Evolutionary conservation across 139 green algal species (phyloP).

Genomic region (Chlamydomonas asymmetrica): DNA sequence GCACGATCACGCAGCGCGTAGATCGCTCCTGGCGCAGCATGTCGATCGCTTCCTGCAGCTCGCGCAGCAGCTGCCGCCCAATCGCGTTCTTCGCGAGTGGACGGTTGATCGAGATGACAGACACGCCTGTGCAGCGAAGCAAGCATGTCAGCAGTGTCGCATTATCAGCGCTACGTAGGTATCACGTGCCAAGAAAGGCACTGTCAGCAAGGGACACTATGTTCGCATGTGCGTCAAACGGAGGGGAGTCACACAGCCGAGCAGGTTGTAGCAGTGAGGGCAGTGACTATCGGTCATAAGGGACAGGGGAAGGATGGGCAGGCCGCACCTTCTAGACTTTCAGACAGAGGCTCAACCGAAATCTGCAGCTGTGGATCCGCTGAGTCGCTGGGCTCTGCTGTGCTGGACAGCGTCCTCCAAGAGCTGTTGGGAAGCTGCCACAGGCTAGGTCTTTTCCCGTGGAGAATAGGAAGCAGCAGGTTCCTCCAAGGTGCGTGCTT

Average conservation of each 20-base stretch:
- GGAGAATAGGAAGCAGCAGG: neutral
- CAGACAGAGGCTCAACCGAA: constrained; percentile 60
- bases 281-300: too few species aligned
- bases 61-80: constrained; percentile 63
- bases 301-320: too few species aligned
- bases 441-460: too few species aligned
- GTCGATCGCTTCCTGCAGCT: constrained; percentile 66
- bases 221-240: too few species aligned
- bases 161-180: too few species aligned
- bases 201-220: too few species aligned
- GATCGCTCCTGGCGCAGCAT: constrained; percentile 61
- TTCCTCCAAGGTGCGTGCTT: neutral
- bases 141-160: too few species aligned
- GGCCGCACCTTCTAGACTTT: constrained; percentile 52
- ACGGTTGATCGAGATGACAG: constrained; percentile 60
- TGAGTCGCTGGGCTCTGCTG: neutral
- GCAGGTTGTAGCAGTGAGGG: too few species aligned
- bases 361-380: constrained; percentile 41
- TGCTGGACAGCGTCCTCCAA: neutral
- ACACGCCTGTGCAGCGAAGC: too few species aligned
- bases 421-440: too few species aligned
- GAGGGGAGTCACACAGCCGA: too few species aligned
- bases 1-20: constrained; percentile 73
- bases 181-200: too few species aligned
- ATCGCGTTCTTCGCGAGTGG: constrained; percentile 76